Evolutionary conservation across 2,329 filamentous ascomycete species (phyloP), one percentile per base, ranked within the genome.

Genomic region (Talaromyces pinophilus): DNA sequence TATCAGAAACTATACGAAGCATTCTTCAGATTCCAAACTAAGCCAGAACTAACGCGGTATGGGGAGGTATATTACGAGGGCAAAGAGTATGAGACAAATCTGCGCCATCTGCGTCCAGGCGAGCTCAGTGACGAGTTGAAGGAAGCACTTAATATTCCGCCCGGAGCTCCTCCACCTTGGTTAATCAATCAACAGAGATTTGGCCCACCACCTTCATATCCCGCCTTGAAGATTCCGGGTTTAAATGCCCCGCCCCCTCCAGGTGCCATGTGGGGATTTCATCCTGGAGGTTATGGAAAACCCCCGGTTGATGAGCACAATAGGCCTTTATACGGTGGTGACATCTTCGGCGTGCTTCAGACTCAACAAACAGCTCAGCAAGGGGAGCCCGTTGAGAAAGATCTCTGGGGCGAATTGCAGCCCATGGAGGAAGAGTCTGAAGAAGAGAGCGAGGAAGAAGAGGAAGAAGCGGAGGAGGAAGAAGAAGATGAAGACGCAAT

Each of bases 1-100:
- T 99, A 99, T 78, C 92, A 97, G 76, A 97, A 95, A 78, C 88
- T 98, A 64, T 98, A 98, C 81, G 95, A 98, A 76, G 95, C 95
- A 3, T 99, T 99, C 83, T 99, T 99, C 84, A 88, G 93, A 67
- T 96, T 97, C 76, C 95, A 99, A 81, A 96, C 92, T 48, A 99
- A 99, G 80, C 95, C 95, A 0, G 89, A 93, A 72, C 82, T 99
- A 69, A 98, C 95, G 38, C 87, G 93, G 52, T 99, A 97, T 72
- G 95, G 95, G 48, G 95, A 99, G 78, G 93, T 99, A n/a, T 99
- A 99, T 79, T 98, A 98, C 77, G 95, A 99, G 80, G 95, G 95
- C 76, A 99, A 99, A 78, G 95, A 99, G 77, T 95, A 92, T 75
- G 95, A 99, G 80, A 97, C 95, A 0, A 96, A 98, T 76, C 86